Base-by-base conservation (phyloP, 1,284 basidiomycete genomes). In the Microbotryomycetes sp. region DNA sequence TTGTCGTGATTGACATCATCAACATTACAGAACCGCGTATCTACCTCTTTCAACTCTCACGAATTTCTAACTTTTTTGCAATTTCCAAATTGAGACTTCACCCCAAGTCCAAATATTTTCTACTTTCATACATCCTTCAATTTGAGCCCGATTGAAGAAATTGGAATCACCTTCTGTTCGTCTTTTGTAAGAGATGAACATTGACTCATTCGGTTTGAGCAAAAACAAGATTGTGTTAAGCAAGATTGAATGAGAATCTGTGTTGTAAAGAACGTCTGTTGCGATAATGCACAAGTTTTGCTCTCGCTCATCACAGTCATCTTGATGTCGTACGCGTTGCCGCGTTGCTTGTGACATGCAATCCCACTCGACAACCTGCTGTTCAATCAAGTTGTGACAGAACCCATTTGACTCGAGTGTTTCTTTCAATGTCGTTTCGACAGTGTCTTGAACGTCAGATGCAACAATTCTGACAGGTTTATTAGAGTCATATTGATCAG, bases 221-320 rank as follows among this genome's bases (percentile, higher is more conserved):
- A 71, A 59, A 2, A 58, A 57, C 5, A 64, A 47, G 2, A 72
- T 47, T 2, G 71, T 70, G 16, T 62, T 25, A 31, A 72, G 65
- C 19, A 72, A 61, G 15, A 63, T 28, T 1, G 4, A 3, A 49
- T 72, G 71, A 1, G 67, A 65, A 0, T 56, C 52, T 2, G 66
- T 59, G 58, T 72, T 68, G 66, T 72, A 72, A 6, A 72, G 65
- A 16, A 72, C 62, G 55, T 72, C 71, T 19, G 67, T 59, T 2
- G 61, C 71, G 32, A 70, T 28, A 19, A 72, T n/a, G n/a, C n/a
- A n/a, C n/a, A n/a, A n/a, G n/a, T 15, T 12, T 36, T 28, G 23
- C 61, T 65, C 67, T 67, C 70, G 12, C 52, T 49, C 14, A 70
- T 56, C 6, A 64, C 58, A 7, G 12, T 29, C 9, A 47, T 22